These are phyloP conservation scores for Xerocomus cyaneibrunnescens DNA, from an alignment of 1,284 basidiomycete species.

Conservation along the genomic window DNA sequence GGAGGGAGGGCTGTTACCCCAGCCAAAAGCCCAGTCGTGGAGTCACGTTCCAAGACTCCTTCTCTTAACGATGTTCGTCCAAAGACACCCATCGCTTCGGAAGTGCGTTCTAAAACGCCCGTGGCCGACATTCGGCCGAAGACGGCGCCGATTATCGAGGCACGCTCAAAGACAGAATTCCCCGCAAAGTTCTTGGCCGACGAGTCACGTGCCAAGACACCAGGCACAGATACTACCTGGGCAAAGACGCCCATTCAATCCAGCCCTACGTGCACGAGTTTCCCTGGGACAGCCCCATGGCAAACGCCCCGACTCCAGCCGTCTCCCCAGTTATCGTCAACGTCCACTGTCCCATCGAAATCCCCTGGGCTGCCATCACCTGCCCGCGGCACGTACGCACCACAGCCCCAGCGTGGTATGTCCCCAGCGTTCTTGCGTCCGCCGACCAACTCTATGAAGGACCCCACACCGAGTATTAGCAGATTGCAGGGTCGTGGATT, in stretches of 20 bases:
- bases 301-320: conserved; percentile 30
- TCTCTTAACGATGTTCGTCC: conserved; percentile 8
- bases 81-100: conserved; percentile 13
- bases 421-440: conserved; percentile 63
- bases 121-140: conserved; percentile 16
- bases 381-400: conserved; percentile 49
- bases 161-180: conserved; percentile 26
- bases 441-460: conserved; percentile 49
- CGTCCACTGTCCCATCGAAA: conserved; percentile 22
- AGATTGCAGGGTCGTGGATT: conserved; percentile 80
- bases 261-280: conserved; percentile 15
- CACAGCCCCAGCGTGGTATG: conserved; percentile 47
- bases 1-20: conserved; percentile 11
- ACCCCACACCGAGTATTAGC: conserved; percentile 76
- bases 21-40: conserved; percentile 12
- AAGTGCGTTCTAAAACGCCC: conserved; percentile 19
- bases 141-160: conserved; percentile 14
- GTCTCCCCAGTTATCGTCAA: conserved; percentile 24
- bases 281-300: conserved; percentile 19
- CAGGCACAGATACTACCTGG: conserved; percentile 15
- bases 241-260: conserved; percentile 23
- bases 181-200: conserved; percentile 13
- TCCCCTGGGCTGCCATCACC: conserved; percentile 43
- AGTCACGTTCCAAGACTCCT: conserved; percentile 24
- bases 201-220: conserved; percentile 25